Base-by-base conservation (phyloP, 495 filamentous ascomycete species). In the Margaritispora aquatica region DNA sequence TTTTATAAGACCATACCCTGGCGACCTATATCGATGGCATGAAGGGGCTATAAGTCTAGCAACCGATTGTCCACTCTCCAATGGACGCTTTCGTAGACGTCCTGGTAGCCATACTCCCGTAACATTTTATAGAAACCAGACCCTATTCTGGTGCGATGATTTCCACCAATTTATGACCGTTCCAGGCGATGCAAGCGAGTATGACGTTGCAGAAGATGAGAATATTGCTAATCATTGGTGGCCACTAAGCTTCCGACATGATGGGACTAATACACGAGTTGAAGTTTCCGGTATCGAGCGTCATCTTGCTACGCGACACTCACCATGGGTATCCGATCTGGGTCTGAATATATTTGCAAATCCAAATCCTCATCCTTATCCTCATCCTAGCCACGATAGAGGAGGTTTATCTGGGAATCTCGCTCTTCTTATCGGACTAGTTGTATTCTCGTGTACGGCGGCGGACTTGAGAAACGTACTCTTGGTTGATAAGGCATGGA, bases 351-450 rank as follows among this genome's bases (percentile, higher is more conserved):
- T 26, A 2, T 65, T 61, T 22, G 2, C 31, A 11, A 29, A 51
- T n/a, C 8, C 44, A 11, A 7, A 13, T 0, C 23, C 44, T 19
- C n/a, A n/a, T n/a, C n/a, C n/a, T n/a, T n/a, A n/a, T n/a, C 23
- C 47, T 9, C 38, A 50, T 11, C 22, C 2, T 13, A 49, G 50
- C 1, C n/a, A n/a, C n/a, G n/a, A n/a, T n/a, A n/a, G n/a, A n/a
- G n/a, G n/a, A n/a, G 63, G 57, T n/a, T 38, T 68, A 7, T 38
- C 44, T 34, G 66, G 66, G 7, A 27, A 60, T 41, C 31, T 68
- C 0, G 17, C 60, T 10, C 63, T 57, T 13, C 8, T 68, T 4
- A 57, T 68, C 27, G 59, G 41, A 21, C 46, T 68, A 2, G 49
- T 68, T 9, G 63, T 63, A 13, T 63, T 68, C 38, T 58, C 63